Percentiles rank a stretch among this genome's conserved stretches.
Conservation (phyloP, 1,284 basidiomycete species). For the Cutaneotrichosporon mucoides region DNA sequence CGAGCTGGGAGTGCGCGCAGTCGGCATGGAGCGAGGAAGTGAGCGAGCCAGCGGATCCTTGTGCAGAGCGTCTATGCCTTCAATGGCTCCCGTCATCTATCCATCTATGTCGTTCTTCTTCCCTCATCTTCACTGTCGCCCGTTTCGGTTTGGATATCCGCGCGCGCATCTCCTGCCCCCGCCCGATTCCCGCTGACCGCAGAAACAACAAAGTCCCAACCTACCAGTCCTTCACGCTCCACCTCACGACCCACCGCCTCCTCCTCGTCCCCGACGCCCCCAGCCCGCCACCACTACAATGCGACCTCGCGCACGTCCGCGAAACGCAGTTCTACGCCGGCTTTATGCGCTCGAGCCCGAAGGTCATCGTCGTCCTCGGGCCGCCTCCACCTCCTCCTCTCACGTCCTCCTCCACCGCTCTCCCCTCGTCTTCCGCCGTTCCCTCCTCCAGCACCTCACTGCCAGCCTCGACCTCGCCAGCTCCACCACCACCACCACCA, state of each 20-base stretch:
- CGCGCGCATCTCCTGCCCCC: no score
- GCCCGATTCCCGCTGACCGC: conserved; percentile 9
- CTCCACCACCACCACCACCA: background rate
- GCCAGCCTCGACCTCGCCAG: no score
- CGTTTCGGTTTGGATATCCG: no score
- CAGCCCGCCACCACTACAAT: conserved; percentile 51
- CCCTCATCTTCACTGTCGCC: no score
- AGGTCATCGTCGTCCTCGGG: conserved; percentile 63
- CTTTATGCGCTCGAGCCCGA: conserved; percentile 83
- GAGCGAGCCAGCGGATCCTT: no score
- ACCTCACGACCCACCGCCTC: conserved; percentile 74
- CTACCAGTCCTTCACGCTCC: conserved; percentile 65
- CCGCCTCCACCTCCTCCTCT: background rate
- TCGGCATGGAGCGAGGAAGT: no score
- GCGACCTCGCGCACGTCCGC: conserved; percentile 59
- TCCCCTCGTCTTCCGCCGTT: background rate
- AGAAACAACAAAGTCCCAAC: conserved; percentile 69
- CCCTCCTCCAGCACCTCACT: no score
- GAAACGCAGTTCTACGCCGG: conserved; percentile 89
- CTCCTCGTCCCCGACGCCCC: conserved; percentile 40
- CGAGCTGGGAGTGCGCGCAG: no score
- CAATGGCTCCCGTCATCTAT: no score
- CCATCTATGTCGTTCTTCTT: no score
- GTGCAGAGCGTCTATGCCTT: no score
- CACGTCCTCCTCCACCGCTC: background rate